Evolutionary conservation across 75 land plant genomes (phyloP).

Genomic region (Selaginella tamariscina): DNA sequence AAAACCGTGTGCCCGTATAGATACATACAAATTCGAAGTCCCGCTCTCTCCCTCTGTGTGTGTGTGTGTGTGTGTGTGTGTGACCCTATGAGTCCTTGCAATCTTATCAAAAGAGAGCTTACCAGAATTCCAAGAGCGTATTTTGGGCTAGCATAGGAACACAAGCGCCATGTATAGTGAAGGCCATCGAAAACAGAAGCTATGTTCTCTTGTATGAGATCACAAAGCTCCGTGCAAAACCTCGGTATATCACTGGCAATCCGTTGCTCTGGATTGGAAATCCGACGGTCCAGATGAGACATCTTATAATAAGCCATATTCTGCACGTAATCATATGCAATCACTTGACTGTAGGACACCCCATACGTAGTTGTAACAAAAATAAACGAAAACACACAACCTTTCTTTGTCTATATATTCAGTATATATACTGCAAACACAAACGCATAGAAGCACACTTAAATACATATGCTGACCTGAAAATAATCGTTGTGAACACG

Average conservation of each 20-base stretch:
- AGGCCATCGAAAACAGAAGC: constrained; percentile 70
- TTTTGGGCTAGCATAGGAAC: constrained; percentile 97
- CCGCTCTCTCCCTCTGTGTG: too few relatives aligned
- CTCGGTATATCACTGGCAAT: constrained; percentile 97
- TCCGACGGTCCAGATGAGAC: constrained; percentile 87
- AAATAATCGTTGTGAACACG: constrained; percentile 81
- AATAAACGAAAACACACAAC: not conserved
- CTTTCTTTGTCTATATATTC: not conserved
- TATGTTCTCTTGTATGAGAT: constrained; percentile 89
- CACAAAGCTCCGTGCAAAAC: constrained; percentile 90
- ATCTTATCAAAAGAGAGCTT: too few relatives aligned
- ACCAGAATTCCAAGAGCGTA: constrained; percentile 95
- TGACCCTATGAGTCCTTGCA: too few relatives aligned
- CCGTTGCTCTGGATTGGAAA: constrained; percentile 80
- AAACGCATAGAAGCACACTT: not conserved
- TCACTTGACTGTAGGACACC: not conserved
- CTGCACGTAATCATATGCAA: constrained; percentile 30
- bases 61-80: too few relatives aligned
- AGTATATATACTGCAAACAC: not conserved
- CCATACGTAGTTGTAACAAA: not conserved
- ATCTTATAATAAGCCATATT: constrained; percentile 98
- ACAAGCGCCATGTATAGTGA: constrained; percentile 93
- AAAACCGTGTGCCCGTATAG: too few relatives aligned
- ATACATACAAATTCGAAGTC: too few relatives aligned
- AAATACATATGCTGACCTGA: constrained; percentile 38